These are phyloP conservation scores for Micromonas pusilla DNA, from an alignment of 139 green algal species.

Conservation along the genomic window DNA sequence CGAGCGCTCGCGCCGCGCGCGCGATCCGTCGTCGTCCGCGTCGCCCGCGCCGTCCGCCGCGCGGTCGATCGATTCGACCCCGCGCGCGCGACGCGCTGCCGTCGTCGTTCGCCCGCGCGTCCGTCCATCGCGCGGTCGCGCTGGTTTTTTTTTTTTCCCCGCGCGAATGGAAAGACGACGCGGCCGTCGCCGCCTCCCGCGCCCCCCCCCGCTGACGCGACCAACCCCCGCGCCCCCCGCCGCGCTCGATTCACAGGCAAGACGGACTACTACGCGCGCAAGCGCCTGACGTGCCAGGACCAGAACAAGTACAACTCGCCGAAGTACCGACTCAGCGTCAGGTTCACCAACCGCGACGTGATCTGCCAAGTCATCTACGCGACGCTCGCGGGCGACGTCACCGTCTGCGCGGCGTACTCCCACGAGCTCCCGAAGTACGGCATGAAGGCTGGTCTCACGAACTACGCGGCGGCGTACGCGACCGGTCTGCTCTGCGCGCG, in stretches of 20 bases:
- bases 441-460: slow-evolving; percentile 87
- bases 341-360: slow-evolving; percentile 79
- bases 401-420: slow-evolving; percentile 78
- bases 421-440: slow-evolving; percentile 91
- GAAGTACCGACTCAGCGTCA: slow-evolving; percentile 82
- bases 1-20: too few relatives aligned
- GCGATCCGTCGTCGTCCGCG: not conserved
- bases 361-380: slow-evolving; percentile 83
- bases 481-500: slow-evolving; percentile 89
- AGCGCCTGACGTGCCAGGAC: slow-evolving; percentile 87
- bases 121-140: too few relatives aligned
- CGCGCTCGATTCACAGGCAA: too few relatives aligned
- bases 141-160: too few relatives aligned
- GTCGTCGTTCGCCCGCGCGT: too few relatives aligned
- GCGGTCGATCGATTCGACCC: not conserved
- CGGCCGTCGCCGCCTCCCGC: too few relatives aligned
- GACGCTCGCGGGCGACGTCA: slow-evolving; percentile 85
- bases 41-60: not conserved
- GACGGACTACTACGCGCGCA: slow-evolving; percentile 92
- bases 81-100: too few relatives aligned
- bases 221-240: too few relatives aligned
- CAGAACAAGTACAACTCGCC: slow-evolving; percentile 99
- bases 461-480: slow-evolving; percentile 92
- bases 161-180: not conserved
- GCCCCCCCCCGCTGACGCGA: too few relatives aligned